Evolutionary conservation across 2,329 filamentous ascomycete species (phyloP).

Genomic region (Pseudogymnoascus sp.): DNA sequence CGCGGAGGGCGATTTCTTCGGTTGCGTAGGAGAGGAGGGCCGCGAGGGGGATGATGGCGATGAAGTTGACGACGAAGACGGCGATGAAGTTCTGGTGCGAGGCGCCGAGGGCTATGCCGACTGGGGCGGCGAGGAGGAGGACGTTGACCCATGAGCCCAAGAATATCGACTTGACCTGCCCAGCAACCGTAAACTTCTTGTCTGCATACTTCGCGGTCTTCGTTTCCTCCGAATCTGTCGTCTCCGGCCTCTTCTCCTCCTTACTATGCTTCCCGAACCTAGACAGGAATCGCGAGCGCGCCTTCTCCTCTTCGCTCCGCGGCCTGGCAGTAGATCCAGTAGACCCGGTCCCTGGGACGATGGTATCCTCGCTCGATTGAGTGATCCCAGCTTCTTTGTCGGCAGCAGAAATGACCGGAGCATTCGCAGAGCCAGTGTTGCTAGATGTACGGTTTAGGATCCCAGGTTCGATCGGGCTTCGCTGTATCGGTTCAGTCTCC

Average conservation of each 20-base stretch:
- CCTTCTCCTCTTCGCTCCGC: slow-evolving; percentile 17
- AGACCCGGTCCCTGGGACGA: neutral
- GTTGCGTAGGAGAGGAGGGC: slow-evolving; percentile 82
- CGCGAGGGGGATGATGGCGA: slow-evolving; percentile 86
- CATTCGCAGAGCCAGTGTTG: neutral
- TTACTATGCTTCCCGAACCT: slow-evolving; percentile 18
- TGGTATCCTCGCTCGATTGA: neutral
- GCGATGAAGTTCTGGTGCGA: slow-evolving; percentile 47
- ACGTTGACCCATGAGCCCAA: slow-evolving; percentile 84
- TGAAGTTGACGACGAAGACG: slow-evolving; percentile 84
- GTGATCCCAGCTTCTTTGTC: neutral
- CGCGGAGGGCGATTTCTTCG: slow-evolving; percentile 76
- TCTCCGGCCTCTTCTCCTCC: neutral
- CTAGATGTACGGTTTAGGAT: neutral
- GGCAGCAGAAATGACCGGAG: neutral
- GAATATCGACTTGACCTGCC: slow-evolving; percentile 67
- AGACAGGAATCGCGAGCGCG: slow-evolving; percentile 17
- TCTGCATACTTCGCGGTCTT: slow-evolving; percentile 36
- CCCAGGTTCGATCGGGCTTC: neutral
- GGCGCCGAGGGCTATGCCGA: slow-evolving; percentile 67
- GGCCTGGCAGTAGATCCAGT: neutral
- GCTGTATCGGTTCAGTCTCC: neutral
- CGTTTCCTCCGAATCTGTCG: slow-evolving; percentile 10
- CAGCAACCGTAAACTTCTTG: slow-evolving; percentile 47
- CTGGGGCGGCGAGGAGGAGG: slow-evolving; percentile 68